phyloP scores from a whole-genome alignment of 495 filamentous ascomycete genomes.

The Parachaetomium inaequale region DNA sequence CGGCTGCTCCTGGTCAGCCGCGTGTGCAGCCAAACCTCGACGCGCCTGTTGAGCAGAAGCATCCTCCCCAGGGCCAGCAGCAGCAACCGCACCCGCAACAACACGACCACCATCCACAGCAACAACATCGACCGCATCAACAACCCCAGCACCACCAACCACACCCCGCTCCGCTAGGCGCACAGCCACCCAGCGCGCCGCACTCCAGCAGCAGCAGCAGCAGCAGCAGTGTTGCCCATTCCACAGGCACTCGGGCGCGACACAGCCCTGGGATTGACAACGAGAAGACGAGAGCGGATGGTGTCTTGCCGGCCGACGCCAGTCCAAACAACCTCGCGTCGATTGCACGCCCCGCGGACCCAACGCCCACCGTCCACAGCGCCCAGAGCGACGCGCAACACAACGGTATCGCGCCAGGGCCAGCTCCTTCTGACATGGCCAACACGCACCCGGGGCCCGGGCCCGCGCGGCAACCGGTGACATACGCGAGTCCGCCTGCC shows the following conservation, averaged over 20 bases:
- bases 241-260: conserved; percentile 15
- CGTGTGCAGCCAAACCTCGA: conserved; percentile 22
- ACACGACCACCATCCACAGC: conserved; percentile 18
- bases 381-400: conserved; percentile 25
- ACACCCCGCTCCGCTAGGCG: neutral
- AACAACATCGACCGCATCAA: neutral
- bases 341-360: conserved; percentile 12
- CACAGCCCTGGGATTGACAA: conserved; percentile 17
- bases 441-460: conserved; percentile 44
- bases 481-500: conserved; percentile 53
- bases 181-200: neutral
- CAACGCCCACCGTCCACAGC: conserved; percentile 8
- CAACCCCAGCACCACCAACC: conserved; percentile 8
- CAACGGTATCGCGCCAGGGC: conserved; percentile 27
- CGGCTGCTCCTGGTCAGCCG: conserved; percentile 29
- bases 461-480: conserved; percentile 46
- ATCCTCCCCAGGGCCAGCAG: conserved; percentile 11
- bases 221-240: conserved; percentile 11
- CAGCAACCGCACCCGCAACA: conserved; percentile 13
- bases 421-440: conserved; percentile 43
- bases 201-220: neutral
- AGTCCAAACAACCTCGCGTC: conserved; percentile 19
- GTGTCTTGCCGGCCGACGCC: conserved; percentile 20
- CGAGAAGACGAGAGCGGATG: conserved; percentile 21
- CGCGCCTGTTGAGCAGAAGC: conserved; percentile 21